These are phyloP conservation scores for Candida xiaguanensis DNA, from an alignment of 805 yeast genomes.

Conservation along the genomic window DNA sequence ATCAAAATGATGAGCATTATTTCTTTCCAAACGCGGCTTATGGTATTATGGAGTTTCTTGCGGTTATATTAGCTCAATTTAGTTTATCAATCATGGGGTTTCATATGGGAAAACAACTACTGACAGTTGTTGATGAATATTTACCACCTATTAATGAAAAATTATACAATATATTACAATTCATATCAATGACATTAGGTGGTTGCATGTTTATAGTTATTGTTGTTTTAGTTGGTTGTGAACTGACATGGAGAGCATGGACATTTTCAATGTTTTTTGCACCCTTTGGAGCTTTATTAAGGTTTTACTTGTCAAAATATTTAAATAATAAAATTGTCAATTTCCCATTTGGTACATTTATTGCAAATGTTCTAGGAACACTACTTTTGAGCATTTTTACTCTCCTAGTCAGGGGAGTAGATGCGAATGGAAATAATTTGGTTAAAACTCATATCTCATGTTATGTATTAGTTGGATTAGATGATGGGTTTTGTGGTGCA, in stretches of 20 bases:
- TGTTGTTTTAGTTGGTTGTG: conserved; percentile 41
- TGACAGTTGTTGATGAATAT: conserved; percentile 21
- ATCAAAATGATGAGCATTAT: conserved; percentile 16
- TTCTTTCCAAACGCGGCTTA: conserved; percentile 62
- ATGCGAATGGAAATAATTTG: conserved; percentile 16
- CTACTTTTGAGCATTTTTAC: conserved; percentile 41
- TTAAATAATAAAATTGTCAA: conserved; percentile 40
- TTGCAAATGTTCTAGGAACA: conserved; percentile 48
- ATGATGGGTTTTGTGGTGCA: conserved; percentile 68
- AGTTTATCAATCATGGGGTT: conserved; percentile 60
- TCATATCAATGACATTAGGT: conserved; percentile 18
- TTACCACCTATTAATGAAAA: conserved; percentile 14
- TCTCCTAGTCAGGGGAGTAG: conserved; percentile 43
- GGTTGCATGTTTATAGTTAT: conserved; percentile 23
- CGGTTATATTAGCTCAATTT: conserved; percentile 59
- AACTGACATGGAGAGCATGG: conserved; percentile 61
- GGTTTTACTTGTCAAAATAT: conserved; percentile 52
- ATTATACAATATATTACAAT: conserved; percentile 20
- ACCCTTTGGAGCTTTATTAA: conserved; percentile 61
- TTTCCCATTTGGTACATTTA: conserved; percentile 55
- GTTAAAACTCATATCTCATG: conserved; percentile 36
- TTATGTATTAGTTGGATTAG: conserved; percentile 51
- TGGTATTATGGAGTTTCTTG: conserved; percentile 72
- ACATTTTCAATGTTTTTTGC: conserved; percentile 63
- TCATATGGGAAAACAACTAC: conserved; percentile 53